Base-by-base conservation (phyloP, 441 rosid species). In the Gossypium gossypioides region DNA sequence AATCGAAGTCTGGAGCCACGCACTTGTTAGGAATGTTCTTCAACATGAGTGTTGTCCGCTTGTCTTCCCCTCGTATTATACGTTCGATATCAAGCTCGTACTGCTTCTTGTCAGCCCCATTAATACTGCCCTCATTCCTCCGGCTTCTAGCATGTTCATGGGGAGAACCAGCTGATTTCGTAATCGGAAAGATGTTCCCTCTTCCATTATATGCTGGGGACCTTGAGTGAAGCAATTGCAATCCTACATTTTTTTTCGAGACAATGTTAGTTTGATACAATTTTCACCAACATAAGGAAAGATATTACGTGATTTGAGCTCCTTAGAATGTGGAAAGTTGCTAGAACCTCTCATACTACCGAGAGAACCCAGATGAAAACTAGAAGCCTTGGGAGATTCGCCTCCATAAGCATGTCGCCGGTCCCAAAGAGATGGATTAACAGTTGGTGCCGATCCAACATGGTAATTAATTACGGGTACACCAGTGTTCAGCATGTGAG, bases 1-100 rank as follows among this genome's bases (percentile, higher is more conserved):
- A 34, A 34, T 1, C 42, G 40, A 42, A 74, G 61, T 58, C 37
- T 56, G 6, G 54, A 55, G 73, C 15, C 65, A 75, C 86, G 3
- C 86, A 89, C 92, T 89, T 89, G 86, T 89, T 89, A 42, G 95
- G 95, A 76, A 89, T 89, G 62, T 88, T 89, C 89, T 88, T 89
- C 73, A 89, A 84, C 95, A 88, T 89, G 60, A 89, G 81, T 5
- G 95, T 89, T 25, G 95, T 88, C 51, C 92, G 78, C 68, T 51
- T 82, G 76, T 89, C 95, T 76, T 85, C 88, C 74, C 92, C 92
- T 40, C 52, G 79, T 54, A 77, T 40, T 72, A 89, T 85, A 78
- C 82, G 81, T 68, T 88, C 87, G 16, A 89, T 65, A 66, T 88
- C 91, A 72, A 88, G 91, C 70, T 89, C 89, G 56, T 75, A 89